Base-by-base conservation (phyloP, 805 yeast genomes). In the Schwanniomyces pseudopolymorphus region DNA sequence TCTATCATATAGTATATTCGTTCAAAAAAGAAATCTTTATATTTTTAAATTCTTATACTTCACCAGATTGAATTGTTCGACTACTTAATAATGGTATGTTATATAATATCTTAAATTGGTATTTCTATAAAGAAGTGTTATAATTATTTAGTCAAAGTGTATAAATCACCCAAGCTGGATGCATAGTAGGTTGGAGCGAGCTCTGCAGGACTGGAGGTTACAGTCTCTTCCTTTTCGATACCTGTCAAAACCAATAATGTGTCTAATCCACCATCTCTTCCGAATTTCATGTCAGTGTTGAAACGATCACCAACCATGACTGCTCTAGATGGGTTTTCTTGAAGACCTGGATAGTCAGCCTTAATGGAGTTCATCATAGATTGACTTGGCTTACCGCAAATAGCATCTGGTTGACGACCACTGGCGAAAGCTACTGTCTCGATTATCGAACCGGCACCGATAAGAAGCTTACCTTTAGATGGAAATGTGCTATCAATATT, bases 401-500 rank as follows among this genome's bases (percentile, higher is more conserved):
- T 58, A 2, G 92, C 86, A 45, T 84, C 83, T 1, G 99, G 98
- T 51, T 79, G 70, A 54, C 97, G 79, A n/a, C 89, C 91, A 19
- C 88, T 69, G 10, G 92, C 84, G 54, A 69, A 81, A 1, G 88
- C 80, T 14, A 89, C 83, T 0, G 90, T 77, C 54, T 89, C 87
- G 38, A 92, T 84, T 53, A 89, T 80, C 1, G 97, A 84, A 1
- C 99, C 99, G 1, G 99, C 98, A 25, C 99, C 99, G 16, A 97
- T 96, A 42, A 94, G 77, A 41, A 88, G 78, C 56, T 80, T 74
- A 1, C 96, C 97, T 65, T 87, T 84, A 48, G 87, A 81, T 2
- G 99, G 99, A 72, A 83, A 94, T 0, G 99, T 94, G 1, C 96
- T 86, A 66, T 94, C 99, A 37, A 88, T 87, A 64, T 94, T 94